Evolutionary conservation across 2,329 filamentous ascomycete genomes (phyloP).

Genomic region (Fusarium tuaranense): DNA sequence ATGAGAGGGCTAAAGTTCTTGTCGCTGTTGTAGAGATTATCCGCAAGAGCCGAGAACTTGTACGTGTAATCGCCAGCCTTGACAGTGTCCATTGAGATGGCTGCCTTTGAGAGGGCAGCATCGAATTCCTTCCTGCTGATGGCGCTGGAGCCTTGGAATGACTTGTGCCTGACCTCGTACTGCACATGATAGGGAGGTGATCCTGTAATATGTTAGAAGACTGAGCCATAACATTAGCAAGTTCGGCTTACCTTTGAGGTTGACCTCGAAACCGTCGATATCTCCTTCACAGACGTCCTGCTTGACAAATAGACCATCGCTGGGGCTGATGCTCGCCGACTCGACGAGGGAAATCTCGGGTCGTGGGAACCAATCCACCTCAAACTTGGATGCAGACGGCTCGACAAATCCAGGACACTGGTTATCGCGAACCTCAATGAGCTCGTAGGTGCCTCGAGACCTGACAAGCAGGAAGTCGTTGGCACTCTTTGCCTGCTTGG

Average conservation of each 20-base stretch:
- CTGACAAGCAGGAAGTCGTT: conserved; percentile 79
- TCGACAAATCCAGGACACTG: conserved; percentile 88
- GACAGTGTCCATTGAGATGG: conserved; percentile 86
- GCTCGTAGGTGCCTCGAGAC: conserved; percentile 80
- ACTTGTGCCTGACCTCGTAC: conserved; percentile 82
- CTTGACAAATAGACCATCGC: conserved; percentile 73
- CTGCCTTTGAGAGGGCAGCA: conserved; percentile 79
- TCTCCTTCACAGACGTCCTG: conserved; percentile 93
- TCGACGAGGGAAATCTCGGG: conserved; percentile 77
- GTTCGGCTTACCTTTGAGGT: conserved; percentile 73
- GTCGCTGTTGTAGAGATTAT: conserved; percentile 86
- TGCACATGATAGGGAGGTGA: conserved; percentile 84
- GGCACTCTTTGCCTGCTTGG: conserved; percentile 61
- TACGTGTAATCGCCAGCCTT: conserved; percentile 89
- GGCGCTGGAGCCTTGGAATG: conserved; percentile 73
- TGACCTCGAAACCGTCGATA: conserved; percentile 87
- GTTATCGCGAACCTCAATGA: conserved; percentile 80
- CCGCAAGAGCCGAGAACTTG: conserved; percentile 83
- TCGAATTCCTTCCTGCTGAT: conserved; percentile 79
- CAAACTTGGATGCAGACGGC: conserved; percentile 77
- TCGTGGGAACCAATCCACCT: conserved; percentile 86
- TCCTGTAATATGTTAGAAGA: conserved; percentile 61
- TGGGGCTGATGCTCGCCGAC: conserved; percentile 68
- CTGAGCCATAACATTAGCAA: neutral
- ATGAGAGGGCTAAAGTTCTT: conserved; percentile 74